A percentile compares a stretch with the other conserved stretches of the same genome.
These are phyloP conservation scores for Verticillium longisporum DNA, from an alignment of 2,329 filamentous ascomycete genomes.

Conservation along the genomic window DNA sequence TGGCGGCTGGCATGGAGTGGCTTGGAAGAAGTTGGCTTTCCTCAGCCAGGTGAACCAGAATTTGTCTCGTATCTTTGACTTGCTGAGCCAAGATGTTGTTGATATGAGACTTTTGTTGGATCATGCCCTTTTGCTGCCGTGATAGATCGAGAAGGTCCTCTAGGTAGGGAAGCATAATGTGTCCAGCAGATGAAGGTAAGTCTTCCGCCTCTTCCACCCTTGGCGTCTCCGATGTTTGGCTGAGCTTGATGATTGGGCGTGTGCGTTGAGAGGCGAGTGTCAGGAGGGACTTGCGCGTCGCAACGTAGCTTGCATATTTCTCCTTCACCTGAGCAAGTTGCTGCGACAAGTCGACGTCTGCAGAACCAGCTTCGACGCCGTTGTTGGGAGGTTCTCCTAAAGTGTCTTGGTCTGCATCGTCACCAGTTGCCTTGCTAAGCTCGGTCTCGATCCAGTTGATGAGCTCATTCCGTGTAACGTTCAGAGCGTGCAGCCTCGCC, in stretches of 20 bases:
- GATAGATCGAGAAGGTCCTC: slow-evolving; percentile 44
- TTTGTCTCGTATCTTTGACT: slow-evolving; percentile 40
- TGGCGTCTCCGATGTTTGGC: slow-evolving; percentile 5
- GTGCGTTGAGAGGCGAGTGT: slow-evolving; percentile 25
- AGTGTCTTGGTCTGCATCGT: slow-evolving; percentile 12
- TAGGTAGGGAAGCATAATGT: slow-evolving; percentile 51
- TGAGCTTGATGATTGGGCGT: slow-evolving; percentile 17
- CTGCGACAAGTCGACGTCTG: slow-evolving; percentile 24
- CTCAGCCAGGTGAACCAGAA: slow-evolving; percentile 47
- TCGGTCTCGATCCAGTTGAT: slow-evolving; percentile 62
- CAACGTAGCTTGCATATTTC: slow-evolving; percentile 48
- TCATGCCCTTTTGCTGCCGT: slow-evolving; percentile 48
- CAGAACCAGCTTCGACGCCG: neutral
- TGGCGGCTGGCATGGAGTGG: slow-evolving; percentile 34
- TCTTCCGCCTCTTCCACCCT: neutral
- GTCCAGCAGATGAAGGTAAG: slow-evolving; percentile 18
- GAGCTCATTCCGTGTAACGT: slow-evolving; percentile 49
- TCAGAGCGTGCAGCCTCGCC: slow-evolving; percentile 45
- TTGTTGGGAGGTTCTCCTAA: slow-evolving; percentile 9
- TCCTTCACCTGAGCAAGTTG: slow-evolving; percentile 40
- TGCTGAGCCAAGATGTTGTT: slow-evolving; percentile 42
- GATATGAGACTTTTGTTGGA: slow-evolving; percentile 53
- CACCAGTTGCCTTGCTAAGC: slow-evolving; percentile 43
- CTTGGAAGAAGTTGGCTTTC: slow-evolving; percentile 55
- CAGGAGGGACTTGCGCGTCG: slow-evolving; percentile 41